A percentile compares a stretch with the other conserved stretches of the same genome.
These are phyloP conservation scores for Blastobotrys buckinghamii DNA, from an alignment of 1,139 yeast genomes.

Conservation along the genomic window DNA sequence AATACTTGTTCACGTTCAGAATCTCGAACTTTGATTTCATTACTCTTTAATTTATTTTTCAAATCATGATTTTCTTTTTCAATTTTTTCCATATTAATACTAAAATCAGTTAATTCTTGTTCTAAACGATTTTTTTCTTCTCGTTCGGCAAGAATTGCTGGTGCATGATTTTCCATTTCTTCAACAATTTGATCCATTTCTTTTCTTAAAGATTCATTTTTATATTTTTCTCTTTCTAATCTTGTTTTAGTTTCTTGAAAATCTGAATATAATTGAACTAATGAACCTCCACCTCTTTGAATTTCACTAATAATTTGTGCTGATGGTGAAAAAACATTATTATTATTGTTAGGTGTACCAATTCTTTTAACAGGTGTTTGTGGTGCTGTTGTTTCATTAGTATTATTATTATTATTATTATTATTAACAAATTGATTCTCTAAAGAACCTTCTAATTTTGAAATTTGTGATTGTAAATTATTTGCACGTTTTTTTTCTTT, in stretches of 20 bases:
- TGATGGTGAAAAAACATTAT: constrained; percentile 37
- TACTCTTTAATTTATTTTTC: constrained; percentile 29
- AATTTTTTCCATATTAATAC: constrained; percentile 42
- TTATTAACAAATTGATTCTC: constrained; percentile 1
- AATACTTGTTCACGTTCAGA: constrained; percentile 34
- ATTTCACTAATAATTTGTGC: constrained; percentile 43
- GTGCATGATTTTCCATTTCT: constrained; percentile 78
- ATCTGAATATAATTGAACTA: constrained; percentile 66
- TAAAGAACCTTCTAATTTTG: constrained; percentile 27
- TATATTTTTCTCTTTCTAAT: constrained; percentile 61
- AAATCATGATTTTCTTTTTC: constrained; percentile 40
- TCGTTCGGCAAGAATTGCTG: constrained; percentile 64
- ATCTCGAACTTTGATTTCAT: constrained; percentile 24
- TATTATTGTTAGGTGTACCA: constrained; percentile 1
- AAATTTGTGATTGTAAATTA: constrained; percentile 28
- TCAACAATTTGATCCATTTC: constrained; percentile 66
- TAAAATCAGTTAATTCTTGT: constrained; percentile 46
- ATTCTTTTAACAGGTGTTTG: constrained; percentile 13
- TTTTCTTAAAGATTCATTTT: constrained; percentile 61
- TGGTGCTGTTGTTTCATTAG: constrained; percentile 14
- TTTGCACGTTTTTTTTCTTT: constrained; percentile 26
- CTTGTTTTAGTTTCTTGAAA: constrained; percentile 57
- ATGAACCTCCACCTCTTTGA: constrained; percentile 51
- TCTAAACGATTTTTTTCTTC: constrained; percentile 47
- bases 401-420: too few species aligned